Conservation (phyloP, 306 rosid species). For the Cucurbita ficifolia region DNA sequence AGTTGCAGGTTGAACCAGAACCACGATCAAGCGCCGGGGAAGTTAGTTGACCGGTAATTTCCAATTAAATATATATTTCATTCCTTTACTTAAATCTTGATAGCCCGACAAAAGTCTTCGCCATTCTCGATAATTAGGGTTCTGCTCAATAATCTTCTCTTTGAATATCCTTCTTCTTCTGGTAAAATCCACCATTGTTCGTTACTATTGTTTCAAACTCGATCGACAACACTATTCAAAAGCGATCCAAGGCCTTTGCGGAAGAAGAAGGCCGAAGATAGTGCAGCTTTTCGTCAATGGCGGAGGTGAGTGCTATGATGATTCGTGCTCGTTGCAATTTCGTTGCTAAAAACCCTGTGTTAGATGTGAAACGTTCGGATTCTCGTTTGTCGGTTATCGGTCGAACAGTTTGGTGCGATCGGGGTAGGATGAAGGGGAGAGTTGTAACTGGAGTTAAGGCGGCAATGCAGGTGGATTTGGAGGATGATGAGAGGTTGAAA, state of each 20-base stretch:
- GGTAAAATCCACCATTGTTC: slow-evolving; percentile 12
- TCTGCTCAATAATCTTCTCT: not conserved
- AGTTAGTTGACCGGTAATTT: slow-evolving; percentile 24
- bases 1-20: not conserved
- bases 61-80: not conserved
- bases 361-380: slow-evolving; percentile 14
- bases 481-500: slow-evolving; percentile 14
- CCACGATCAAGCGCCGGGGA: not conserved
- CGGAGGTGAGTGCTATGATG: slow-evolving; percentile 20
- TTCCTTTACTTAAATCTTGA: not conserved
- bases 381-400: slow-evolving; percentile 6
- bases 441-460: slow-evolving; percentile 29
- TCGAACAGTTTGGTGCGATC: slow-evolving; percentile 10
- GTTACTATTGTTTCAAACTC: slow-evolving; percentile 6
- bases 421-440: slow-evolving; percentile 23
- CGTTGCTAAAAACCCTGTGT: slow-evolving; percentile 8
- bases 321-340: slow-evolving; percentile 8
- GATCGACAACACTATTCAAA: slow-evolving; percentile 29
- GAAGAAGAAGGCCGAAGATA: not conserved
- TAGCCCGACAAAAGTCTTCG: not conserved
- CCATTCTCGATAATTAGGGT: not conserved
- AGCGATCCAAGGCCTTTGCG: not conserved
- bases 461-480: slow-evolving; percentile 27
- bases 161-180: not conserved
- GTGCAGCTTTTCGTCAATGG: slow-evolving; percentile 26